Base-by-base conservation (phyloP, 768 basidiomycete genomes). In the Pulveroboletus frians region DNA sequence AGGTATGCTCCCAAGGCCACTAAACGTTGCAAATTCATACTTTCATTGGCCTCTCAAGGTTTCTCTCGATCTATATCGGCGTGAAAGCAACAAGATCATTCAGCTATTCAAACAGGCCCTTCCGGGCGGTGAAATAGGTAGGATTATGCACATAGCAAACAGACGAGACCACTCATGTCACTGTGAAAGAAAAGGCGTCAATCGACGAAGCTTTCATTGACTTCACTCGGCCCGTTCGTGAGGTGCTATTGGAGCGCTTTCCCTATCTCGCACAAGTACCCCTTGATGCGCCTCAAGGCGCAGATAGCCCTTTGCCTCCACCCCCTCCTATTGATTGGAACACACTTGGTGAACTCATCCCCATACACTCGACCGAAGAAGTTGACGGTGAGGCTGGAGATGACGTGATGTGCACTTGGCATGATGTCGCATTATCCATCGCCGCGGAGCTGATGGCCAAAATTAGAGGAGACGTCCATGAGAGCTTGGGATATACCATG, bases 151-250 rank as follows among this genome's bases (percentile, higher is more conserved):
- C 17, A 34, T 9, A 4, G 41, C 27, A 17, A 36, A 21, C 40
- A 18, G 30, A 27, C 39, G 3, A 10, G 7, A 49, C 54, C 21
- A 31, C 38, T 49, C 31, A 43, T 32, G 13, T 46, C 36, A 34
- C 9, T 23, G 34, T 37, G 27, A 41, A 64, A 93, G 95, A 99
- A 69, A 96, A 94, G 65, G 96, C 96, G 20, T 95, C 92, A 0
- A 96, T 98, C 31, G 96, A 98, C 60, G 96, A 99, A 62, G 92
- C 91, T 0, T 99, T 94, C 67, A 81, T 98, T 49, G 95, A 98
- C 66, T 79, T 98, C 48, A 89, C 92, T 3, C 76, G 76, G 9
- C 84, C 86, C 30, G 83, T 92, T n/a, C 83, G 89, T 32, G 79
- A 84, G 49, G 71, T 78, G 39, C 68, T 99, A 2, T 71, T 98